A percentile compares a stretch with the other conserved stretches of the same genome.
These are phyloP conservation scores for Solanum habrochaites DNA, from an alignment of 257 asterid species.

Conservation along the genomic window DNA sequence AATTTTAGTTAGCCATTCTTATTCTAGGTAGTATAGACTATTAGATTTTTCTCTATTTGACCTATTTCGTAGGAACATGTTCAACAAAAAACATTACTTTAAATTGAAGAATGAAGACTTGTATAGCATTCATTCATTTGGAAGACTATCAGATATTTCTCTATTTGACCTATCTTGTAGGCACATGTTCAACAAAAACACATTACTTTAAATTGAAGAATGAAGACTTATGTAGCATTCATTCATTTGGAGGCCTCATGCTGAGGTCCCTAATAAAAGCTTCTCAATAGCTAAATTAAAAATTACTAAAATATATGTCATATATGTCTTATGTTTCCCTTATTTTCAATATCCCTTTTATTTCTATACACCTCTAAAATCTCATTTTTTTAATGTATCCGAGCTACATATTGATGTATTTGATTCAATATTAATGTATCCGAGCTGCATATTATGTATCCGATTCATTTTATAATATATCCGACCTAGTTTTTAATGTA, in stretches of 20 bases:
- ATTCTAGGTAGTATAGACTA: background rate
- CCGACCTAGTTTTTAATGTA: too few relatives aligned
- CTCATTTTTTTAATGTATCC: too few relatives aligned
- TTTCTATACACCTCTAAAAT: too few relatives aligned
- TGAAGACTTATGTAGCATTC: background rate
- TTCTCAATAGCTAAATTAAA: background rate
- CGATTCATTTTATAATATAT: too few relatives aligned
- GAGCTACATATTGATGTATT: too few relatives aligned
- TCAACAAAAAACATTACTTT: background rate
- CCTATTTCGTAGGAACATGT: background rate
- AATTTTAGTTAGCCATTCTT: background rate
- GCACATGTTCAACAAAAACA: background rate
- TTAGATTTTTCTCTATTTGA: background rate
- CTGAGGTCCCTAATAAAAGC: background rate
- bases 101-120: background rate
- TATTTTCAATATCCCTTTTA: too few relatives aligned
- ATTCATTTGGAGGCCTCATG: background rate
- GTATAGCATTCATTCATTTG: background rate
- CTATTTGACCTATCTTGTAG: background rate
- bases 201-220: background rate
- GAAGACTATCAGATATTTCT: background rate
- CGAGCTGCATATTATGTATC: too few relatives aligned
- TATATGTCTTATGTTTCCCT: too few relatives aligned
- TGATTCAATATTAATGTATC: too few relatives aligned
- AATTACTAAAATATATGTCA: too few relatives aligned